A percentile compares a stretch with the other conserved stretches of the same genome.
phyloP scores from a whole-genome alignment of 2,329 filamentous ascomycete genomes.

The Fusarium staphyleae region DNA sequence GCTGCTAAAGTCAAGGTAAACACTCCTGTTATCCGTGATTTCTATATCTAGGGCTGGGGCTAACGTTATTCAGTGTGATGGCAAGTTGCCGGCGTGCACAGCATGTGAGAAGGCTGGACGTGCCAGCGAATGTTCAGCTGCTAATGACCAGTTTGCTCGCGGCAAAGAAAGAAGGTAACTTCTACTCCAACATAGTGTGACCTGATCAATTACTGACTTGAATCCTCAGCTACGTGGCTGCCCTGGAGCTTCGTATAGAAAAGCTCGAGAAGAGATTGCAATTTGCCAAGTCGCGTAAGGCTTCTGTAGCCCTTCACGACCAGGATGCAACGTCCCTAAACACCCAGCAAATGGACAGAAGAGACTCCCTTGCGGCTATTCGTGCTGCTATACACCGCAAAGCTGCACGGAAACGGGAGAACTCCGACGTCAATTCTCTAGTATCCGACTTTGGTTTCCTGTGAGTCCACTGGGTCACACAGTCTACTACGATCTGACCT shows the following conservation, averaged over 20 bases:
- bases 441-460: conserved; percentile 94
- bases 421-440: conserved; percentile 86
- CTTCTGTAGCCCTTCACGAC: conserved; percentile 71
- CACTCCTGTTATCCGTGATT: not conserved
- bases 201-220: conserved; percentile 12
- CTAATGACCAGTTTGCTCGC: conserved; percentile 93
- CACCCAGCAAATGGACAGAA: conserved; percentile 59
- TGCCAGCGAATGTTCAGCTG: conserved; percentile 86
- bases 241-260: conserved; percentile 89
- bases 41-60: not conserved
- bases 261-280: conserved; percentile 81
- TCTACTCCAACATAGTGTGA: not conserved
- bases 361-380: conserved; percentile 68
- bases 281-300: conserved; percentile 74
- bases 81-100: conserved; percentile 92
- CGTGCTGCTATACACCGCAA: conserved; percentile 70
- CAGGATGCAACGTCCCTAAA: conserved; percentile 51
- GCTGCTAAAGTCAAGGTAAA: conserved; percentile 88
- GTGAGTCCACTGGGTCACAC: conserved; percentile 54
- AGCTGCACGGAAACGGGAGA: conserved; percentile 72
- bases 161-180: conserved; percentile 88
- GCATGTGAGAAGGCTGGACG: conserved; percentile 93
- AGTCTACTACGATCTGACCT: conserved; percentile 11
- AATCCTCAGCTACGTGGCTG: conserved; percentile 79
- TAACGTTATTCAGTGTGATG: conserved; percentile 74